Conservation (phyloP, 495 filamentous ascomycete species). For the Lasiosphaeris hirsuta region DNA sequence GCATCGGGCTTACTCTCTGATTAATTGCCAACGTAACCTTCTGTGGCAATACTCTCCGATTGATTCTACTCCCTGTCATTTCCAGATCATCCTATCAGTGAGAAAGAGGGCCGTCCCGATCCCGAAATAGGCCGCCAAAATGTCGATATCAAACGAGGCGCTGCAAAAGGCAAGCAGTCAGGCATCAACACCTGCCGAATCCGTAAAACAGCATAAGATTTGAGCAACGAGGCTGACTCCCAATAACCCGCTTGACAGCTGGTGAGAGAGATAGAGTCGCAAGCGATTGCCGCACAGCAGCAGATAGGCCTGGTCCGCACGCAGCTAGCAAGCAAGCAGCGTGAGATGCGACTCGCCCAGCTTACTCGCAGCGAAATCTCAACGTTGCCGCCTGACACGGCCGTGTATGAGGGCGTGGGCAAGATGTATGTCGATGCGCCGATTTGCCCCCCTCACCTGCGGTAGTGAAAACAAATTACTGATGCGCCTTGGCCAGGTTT, state of each 20-base stretch:
- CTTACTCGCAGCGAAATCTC: constrained; percentile 80
- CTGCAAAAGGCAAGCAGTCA: constrained; percentile 72
- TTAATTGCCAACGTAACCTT: too few species aligned
- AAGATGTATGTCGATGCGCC: constrained; percentile 70
- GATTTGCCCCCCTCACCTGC: neutral
- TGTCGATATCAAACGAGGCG: constrained; percentile 96
- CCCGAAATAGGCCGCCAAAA: constrained; percentile 36
- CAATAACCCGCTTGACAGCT: constrained; percentile 52
- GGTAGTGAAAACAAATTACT: neutral
- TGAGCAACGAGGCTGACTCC: constrained; percentile 3
- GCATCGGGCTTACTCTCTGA: too few species aligned
- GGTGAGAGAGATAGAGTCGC: constrained; percentile 88
- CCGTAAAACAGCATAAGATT: too few species aligned
- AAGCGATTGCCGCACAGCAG: constrained; percentile 82
- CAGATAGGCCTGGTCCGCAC: constrained; percentile 84
- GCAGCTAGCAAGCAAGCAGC: constrained; percentile 81
- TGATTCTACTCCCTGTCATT: too few species aligned
- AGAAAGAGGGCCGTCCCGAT: neutral
- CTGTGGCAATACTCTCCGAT: too few species aligned
- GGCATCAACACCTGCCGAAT: neutral
- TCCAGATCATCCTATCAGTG: too few species aligned
- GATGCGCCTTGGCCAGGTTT: constrained; percentile 62
- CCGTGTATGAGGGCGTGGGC: constrained; percentile 90
- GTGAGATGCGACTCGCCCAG: constrained; percentile 84
- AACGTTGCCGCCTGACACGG: constrained; percentile 71